A percentile compares a stretch with the other conserved stretches of the same genome.
Conservation (phyloP, 768 basidiomycete species). For the Mycena epipterygia region DNA sequence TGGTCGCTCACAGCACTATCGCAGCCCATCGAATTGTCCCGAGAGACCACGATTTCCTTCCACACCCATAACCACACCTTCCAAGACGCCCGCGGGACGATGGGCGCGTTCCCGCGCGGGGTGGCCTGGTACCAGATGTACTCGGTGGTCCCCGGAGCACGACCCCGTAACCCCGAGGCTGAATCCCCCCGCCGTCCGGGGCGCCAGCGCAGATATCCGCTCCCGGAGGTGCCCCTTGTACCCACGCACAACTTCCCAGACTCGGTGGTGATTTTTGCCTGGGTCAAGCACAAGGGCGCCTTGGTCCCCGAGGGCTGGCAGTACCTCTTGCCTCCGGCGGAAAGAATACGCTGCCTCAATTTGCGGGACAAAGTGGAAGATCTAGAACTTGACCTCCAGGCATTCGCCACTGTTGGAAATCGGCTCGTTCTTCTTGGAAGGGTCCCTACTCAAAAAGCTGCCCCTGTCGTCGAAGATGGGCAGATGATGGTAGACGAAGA, state of each 20-base stretch:
- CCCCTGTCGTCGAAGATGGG: too few relatives aligned
- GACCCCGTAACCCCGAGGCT: neutral
- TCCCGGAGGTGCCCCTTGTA: neutral
- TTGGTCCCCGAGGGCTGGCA: conserved; percentile 3
- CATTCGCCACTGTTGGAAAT: neutral
- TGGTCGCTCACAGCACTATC: neutral
- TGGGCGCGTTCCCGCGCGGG: conserved; percentile 38
- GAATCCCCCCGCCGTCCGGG: neutral
- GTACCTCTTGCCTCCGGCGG: neutral
- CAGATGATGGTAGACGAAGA: too few relatives aligned
- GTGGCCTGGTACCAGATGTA: conserved; percentile 38
- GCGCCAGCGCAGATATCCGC: neutral
- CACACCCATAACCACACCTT: conserved; percentile 40
- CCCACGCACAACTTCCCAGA: neutral
- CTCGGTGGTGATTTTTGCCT: neutral
- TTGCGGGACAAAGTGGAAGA: neutral
- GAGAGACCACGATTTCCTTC: conserved; percentile 35
- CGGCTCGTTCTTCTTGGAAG: neutral
- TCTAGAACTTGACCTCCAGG: neutral
- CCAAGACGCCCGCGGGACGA: conserved; percentile 23
- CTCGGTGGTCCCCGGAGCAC: neutral
- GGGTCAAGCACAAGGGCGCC: neutral
- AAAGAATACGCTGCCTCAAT: neutral
- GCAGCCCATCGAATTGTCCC: conserved; percentile 26
- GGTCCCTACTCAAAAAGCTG: too few relatives aligned